phyloP scores from a whole-genome alignment of 371 early-diverging fungal genomes.

The Circinella umbellata region DNA sequence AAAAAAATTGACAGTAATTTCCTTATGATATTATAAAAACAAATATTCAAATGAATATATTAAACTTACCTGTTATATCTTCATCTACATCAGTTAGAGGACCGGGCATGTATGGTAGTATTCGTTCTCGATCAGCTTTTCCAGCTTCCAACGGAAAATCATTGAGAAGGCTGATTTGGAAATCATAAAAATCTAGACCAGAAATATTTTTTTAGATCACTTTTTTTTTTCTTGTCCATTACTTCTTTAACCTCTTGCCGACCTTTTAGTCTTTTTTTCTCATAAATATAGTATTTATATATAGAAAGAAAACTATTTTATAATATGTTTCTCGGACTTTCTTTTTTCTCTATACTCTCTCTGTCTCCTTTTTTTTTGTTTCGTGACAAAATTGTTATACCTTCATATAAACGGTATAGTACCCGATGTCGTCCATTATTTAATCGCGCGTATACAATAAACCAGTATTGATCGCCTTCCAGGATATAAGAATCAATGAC shows the following conservation, averaged over 20 bases:
- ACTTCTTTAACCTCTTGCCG: too few relatives aligned
- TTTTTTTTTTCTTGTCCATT: too few relatives aligned
- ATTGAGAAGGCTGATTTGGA: conserved; percentile 78
- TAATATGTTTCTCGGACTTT: background rate
- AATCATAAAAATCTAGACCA: conserved; percentile 72
- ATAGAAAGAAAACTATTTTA: too few relatives aligned
- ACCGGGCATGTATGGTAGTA: conserved; percentile 81
- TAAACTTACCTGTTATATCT: conserved; percentile 49
- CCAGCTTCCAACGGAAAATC: conserved; percentile 81
- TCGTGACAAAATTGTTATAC: conserved; percentile 10
- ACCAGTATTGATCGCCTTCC: conserved; percentile 74
- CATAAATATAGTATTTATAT: too few relatives aligned
- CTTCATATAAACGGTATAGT: conserved; percentile 75
- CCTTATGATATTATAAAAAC: too few relatives aligned
- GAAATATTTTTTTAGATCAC: background rate
- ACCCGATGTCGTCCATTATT: conserved; percentile 57
- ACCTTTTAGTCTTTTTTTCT: too few relatives aligned
- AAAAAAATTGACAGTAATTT: too few relatives aligned
- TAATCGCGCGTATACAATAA: conserved; percentile 67
- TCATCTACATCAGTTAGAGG: conserved; percentile 65
- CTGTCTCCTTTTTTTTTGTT: too few relatives aligned
- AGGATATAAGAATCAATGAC: conserved; percentile 62
- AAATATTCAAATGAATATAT: background rate
- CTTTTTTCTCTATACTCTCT: background rate
- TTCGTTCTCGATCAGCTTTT: conserved; percentile 61